Evolutionary conservation across 352 stramenopile species (phyloP).

Genomic region (Phytophthora ohioensis): DNA sequence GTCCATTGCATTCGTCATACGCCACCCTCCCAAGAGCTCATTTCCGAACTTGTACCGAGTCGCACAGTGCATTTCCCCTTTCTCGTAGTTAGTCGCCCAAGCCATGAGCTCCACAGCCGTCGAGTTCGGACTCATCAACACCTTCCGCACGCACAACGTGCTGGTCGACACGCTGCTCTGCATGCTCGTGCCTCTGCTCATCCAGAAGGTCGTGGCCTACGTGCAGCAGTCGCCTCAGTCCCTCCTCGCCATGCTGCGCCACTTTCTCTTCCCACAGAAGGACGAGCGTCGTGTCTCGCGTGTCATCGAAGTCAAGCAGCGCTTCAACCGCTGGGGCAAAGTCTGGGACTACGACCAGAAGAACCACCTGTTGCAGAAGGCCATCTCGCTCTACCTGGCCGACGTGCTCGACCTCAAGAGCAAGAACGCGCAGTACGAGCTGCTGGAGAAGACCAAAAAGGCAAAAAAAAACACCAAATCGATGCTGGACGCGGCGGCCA

Average conservation of each 20-base stretch:
- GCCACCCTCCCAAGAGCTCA: conserved; percentile 5
- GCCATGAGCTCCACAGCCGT: conserved; percentile 55
- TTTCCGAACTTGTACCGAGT: conserved; percentile 27
- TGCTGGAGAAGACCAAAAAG: conserved; percentile 52
- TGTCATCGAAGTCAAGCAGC: conserved; percentile 50
- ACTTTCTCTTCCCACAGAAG: conserved; percentile 25
- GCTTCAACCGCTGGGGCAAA: conserved; percentile 49
- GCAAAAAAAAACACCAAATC: conserved; percentile 18
- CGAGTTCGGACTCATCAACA: conserved; percentile 63
- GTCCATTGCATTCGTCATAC: neutral
- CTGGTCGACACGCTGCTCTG: conserved; percentile 67
- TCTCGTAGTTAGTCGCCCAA: neutral
- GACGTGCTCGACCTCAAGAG: conserved; percentile 49
- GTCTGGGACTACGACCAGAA: conserved; percentile 54
- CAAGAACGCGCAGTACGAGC: conserved; percentile 54
- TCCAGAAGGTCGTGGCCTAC: conserved; percentile 49
- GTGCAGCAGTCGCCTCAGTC: conserved; percentile 34
- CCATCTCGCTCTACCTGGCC: conserved; percentile 58
- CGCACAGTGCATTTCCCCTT: neutral
- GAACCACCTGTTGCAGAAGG: conserved; percentile 64
- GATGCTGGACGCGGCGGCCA: conserved; percentile 12
- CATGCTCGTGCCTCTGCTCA: conserved; percentile 61
- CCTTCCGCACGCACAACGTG: conserved; percentile 57
- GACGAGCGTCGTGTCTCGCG: conserved; percentile 36
- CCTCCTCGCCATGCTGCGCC: conserved; percentile 29